Percentiles rank a stretch among this genome's conserved stretches.
These are phyloP conservation scores for Herpetospermum pedunculosum DNA, from an alignment of 306 rosid genomes.

Conservation along the genomic window DNA sequence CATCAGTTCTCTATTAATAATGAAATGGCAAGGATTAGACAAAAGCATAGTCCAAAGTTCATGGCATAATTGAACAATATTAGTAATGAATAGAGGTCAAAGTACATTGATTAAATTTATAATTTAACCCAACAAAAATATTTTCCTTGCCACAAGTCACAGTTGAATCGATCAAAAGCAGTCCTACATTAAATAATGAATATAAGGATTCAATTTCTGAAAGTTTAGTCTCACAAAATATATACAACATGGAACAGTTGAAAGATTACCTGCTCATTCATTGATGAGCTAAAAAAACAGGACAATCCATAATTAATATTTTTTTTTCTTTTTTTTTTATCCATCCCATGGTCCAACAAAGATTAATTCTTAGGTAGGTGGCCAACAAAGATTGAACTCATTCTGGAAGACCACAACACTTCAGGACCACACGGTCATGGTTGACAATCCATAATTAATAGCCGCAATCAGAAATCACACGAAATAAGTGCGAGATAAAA, in stretches of 20 bases:
- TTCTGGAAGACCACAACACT: too few relatives aligned
- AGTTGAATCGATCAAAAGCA: neutral
- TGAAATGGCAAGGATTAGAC: neutral
- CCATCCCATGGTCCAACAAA: too few relatives aligned
- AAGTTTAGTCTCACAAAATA: neutral
- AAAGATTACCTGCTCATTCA: neutral
- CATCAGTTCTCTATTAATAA: neutral
- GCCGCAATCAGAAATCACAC: neutral
- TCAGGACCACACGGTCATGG: too few relatives aligned
- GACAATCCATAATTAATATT: neutral
- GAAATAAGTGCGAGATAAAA: neutral
- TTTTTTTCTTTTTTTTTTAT: too few relatives aligned
- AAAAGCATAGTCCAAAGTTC: neutral
- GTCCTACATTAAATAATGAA: neutral
- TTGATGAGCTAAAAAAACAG: neutral
- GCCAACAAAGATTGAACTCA: too few relatives aligned
- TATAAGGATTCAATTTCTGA: neutral
- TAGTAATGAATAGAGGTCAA: neutral
- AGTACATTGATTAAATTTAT: neutral
- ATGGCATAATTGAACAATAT: neutral
- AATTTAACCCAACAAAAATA: neutral
- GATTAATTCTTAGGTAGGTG: too few relatives aligned
- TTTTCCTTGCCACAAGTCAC: neutral
- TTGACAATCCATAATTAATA: neutral
- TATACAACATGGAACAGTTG: neutral